Evolutionary conservation across 257 asterid species (phyloP).

Genomic region (Solanum habrochaites): DNA sequence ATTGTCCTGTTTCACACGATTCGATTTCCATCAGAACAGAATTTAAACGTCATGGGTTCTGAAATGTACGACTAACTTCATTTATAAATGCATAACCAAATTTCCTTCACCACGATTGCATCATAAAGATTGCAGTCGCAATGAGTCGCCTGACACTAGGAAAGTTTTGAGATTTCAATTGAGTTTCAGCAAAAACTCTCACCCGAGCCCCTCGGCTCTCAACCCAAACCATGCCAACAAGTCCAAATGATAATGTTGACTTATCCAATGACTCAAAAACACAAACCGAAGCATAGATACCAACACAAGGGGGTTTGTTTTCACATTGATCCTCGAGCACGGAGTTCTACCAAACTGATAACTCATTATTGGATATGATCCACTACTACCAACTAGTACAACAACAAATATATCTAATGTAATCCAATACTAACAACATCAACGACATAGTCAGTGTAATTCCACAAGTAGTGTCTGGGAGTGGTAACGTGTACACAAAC

Average conservation of each 20-base stretch:
- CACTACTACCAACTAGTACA: background rate
- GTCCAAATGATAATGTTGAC: background rate
- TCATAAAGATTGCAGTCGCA: background rate
- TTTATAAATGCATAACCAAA: background rate
- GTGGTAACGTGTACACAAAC: background rate
- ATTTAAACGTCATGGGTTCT: background rate
- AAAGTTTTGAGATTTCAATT: background rate
- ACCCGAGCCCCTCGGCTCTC: background rate
- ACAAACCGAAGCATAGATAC: background rate
- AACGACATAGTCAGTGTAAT: background rate
- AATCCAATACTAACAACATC: background rate
- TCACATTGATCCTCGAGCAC: background rate
- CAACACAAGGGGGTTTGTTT: background rate
- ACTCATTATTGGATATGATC: background rate
- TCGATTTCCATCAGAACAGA: background rate
- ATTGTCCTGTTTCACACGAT: conserved; percentile 31
- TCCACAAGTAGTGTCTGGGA: background rate
- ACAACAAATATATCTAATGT: background rate
- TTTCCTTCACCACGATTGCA: background rate
- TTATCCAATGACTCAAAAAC: background rate
- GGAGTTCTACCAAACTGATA: background rate
- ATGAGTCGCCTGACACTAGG: background rate
- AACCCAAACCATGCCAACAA: background rate
- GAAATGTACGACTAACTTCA: background rate
- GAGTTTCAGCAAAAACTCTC: background rate